phyloP scores from a whole-genome alignment of 345 rosid species.

The Euphorbia peplus region DNA sequence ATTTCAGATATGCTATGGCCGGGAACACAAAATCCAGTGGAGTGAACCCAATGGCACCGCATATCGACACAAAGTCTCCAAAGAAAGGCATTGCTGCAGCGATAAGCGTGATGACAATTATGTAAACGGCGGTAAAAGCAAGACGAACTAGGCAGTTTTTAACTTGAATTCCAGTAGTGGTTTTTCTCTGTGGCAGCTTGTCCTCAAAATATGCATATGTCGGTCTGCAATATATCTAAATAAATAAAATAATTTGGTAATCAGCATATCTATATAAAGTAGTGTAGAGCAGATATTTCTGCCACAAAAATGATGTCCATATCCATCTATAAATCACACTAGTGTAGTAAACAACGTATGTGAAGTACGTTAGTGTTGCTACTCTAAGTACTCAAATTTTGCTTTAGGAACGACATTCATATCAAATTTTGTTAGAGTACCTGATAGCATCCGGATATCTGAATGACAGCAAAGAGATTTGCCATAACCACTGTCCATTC shows the following conservation, averaged over 20 bases:
- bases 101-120: slow-evolving; percentile 30
- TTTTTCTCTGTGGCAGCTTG: slow-evolving; percentile 11
- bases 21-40: slow-evolving; percentile 60
- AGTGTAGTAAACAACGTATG: not conserved
- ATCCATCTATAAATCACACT: not conserved
- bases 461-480: slow-evolving; percentile 45
- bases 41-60: slow-evolving; percentile 55
- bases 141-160: slow-evolving; percentile 30
- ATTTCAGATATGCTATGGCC: slow-evolving; percentile 44
- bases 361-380: not conserved
- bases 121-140: slow-evolving; percentile 36
- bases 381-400: not conserved
- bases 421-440: slow-evolving; percentile 8
- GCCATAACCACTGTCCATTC: slow-evolving; percentile 55
- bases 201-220: slow-evolving; percentile 47
- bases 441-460: slow-evolving; percentile 59
- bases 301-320: too few species aligned
- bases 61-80: slow-evolving; percentile 51
- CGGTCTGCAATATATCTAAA: slow-evolving; percentile 57
- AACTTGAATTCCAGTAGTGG: not conserved
- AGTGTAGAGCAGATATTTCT: too few species aligned
- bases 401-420: too few species aligned
- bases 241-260: not conserved
- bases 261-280: not conserved
- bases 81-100: slow-evolving; percentile 52